Base-by-base conservation (phyloP, 2,329 filamentous ascomycete species). In the Trichoderma sp. region DNA sequence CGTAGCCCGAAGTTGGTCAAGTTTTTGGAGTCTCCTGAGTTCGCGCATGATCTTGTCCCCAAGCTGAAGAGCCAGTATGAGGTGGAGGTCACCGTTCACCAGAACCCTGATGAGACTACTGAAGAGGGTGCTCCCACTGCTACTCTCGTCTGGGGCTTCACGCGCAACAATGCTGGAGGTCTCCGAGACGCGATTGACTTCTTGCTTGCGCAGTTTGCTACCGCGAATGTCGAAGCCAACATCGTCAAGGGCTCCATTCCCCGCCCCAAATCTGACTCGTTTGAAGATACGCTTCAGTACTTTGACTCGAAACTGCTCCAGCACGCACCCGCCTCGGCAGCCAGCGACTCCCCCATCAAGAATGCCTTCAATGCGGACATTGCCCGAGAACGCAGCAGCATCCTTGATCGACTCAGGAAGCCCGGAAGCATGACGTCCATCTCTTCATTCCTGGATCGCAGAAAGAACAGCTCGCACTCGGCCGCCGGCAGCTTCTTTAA, bases 191-290 rank as follows among this genome's bases (percentile, higher is more conserved):
- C 96, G 62, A 96, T 98, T 77, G 96, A 99, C 77, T 97, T 97
- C 80, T 85, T 99, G 76, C 92, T 96, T 76, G 91, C 93, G 57
- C 90, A 94, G 73, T 89, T 98, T 73, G 93, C 97, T 32, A 92
- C 93, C 58, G 92, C 94, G 61, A 93, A 93, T n/a, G 89, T 98
- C n/a, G 94, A 98, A 77, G 88, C 91, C 11, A 93, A 88, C 71
- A 91, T 94, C 55, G 91, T 98, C 78, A 97, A 97, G 81, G 96
- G 96, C 67, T 91, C 94, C n/a, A 96, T 98, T 75, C 94, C 95
- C 23, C 92, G 96, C n/a, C 96, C 96, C 74, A 98, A 98, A 84
- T 98, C 96, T 1, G 96, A 99, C 81, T 98, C 96, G 0, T 99
- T 99, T 75, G 96, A 99, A 80, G 95, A 99, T 77, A 97, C 95